Base-by-base conservation (phyloP, 139 green algal genomes). In the Chlamydomonas sp. region DNA sequence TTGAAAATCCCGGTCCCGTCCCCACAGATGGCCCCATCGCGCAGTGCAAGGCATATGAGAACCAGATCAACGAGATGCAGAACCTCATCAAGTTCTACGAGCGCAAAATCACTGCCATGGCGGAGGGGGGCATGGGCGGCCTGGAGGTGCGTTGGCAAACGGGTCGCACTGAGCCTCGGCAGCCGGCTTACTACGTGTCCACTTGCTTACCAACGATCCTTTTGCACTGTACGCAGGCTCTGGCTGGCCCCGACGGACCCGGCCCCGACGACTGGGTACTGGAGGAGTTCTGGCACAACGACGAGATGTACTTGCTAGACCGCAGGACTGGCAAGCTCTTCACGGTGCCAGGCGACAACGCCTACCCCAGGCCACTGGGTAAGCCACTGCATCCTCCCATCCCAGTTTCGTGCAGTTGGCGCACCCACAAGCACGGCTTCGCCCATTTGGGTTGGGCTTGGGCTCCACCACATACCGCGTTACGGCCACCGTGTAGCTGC, bases 81-180 rank as follows among this genome's bases (percentile, higher is more conserved):
- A 85, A 87, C 62, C 85, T 93, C 59, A 89, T 95, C 17, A 89
- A 80, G 20, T 93, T 93, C 59, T 95, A 93, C 49, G 90, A 95
- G 87, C 78, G 89, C 76, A 91, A 90, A 80, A 85, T 93, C 4
- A 17, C 63, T 3, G 49, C 20, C n/a, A 77, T 88, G 83, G 83
- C 74, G 31, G 73, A 77, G 15, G 63, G 63, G 12, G 83, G 83
- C 3, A 57, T 86, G 58, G 60, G 49, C n/a, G 69, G 68, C 2
- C 81, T 75, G 16, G 80, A 77, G 80, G 67, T 85, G 17, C 60
- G 79, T 1, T n/a, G 12, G 76, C 5, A 16, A 57, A 18, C 7
- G 17, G 17, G 2, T 16, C 17, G 16, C 20, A 4, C 15, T 20
- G 71, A n/a, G 2, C 10, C 10, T 14, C 12, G 5, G 68, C 68